Conservation (phyloP, 2,329 filamentous ascomycete species). For the Alternaria conjuncta region DNA sequence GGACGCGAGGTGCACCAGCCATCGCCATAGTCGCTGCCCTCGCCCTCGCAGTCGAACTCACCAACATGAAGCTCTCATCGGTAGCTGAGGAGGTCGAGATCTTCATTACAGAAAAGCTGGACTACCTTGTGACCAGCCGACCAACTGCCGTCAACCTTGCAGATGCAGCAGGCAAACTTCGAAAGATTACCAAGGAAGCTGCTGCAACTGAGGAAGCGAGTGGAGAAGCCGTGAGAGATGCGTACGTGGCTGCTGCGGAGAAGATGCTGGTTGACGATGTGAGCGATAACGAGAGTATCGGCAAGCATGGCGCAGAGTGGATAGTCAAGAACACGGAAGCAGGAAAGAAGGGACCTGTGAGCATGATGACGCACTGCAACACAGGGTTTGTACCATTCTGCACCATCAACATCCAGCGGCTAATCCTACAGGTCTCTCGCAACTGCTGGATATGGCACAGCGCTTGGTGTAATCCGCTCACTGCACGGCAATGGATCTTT, state of each 20-base stretch:
- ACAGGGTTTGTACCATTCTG: slow-evolving; percentile 68
- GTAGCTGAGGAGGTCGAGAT: slow-evolving; percentile 66
- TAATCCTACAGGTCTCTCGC: slow-evolving; percentile 73
- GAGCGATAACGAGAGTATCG: slow-evolving; percentile 85
- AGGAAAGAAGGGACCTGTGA: slow-evolving; percentile 64
- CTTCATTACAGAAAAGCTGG: slow-evolving; percentile 77
- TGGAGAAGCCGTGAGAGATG: slow-evolving; percentile 65
- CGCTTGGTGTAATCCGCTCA: slow-evolving; percentile 89
- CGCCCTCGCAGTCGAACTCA: slow-evolving; percentile 83
- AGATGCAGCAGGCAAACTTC: slow-evolving; percentile 85
- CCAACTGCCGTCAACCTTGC: slow-evolving; percentile 95
- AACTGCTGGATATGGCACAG: slow-evolving; percentile 96
- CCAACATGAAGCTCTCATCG: slow-evolving; percentile 60
- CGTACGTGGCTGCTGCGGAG: slow-evolving; percentile 82
- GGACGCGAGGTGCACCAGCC: slow-evolving; percentile 81
- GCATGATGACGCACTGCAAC: slow-evolving; percentile 97
- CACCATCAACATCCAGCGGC: not conserved
- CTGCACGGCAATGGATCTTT: slow-evolving; percentile 71
- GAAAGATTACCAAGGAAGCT: slow-evolving; percentile 63
- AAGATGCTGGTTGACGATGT: slow-evolving; percentile 87
- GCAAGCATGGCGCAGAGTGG: slow-evolving; percentile 82
- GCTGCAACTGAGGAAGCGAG: slow-evolving; percentile 53
- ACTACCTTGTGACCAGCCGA: slow-evolving; percentile 86
- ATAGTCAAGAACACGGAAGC: slow-evolving; percentile 66
- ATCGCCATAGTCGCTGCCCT: slow-evolving; percentile 98